Percentiles rank a stretch among this genome's conserved stretches.
Conservation (phyloP, 257 asterid species). For the Orobanche coerulescens region DNA sequence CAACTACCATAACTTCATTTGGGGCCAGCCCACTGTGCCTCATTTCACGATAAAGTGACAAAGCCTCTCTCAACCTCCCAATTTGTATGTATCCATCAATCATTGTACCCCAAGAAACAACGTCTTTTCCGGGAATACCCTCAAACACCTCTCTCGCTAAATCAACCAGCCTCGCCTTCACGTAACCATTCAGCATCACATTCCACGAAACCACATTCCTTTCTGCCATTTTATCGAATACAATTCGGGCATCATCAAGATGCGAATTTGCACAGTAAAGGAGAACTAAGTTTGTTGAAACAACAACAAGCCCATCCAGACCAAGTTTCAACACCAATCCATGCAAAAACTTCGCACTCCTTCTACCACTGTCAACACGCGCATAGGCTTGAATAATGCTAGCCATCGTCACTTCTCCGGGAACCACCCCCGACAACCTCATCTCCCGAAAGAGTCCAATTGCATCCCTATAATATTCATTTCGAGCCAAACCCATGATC, state of each 20-base stretch:
- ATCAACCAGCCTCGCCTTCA: constrained; percentile 54
- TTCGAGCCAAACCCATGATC: constrained; percentile 66
- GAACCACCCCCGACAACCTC: constrained; percentile 52
- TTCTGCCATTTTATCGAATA: constrained; percentile 50
- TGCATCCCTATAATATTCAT: constrained; percentile 41
- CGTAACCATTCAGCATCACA: constrained; percentile 85
- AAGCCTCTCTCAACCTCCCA: constrained; percentile 54
- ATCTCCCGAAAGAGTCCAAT: constrained; percentile 50
- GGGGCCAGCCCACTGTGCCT: constrained; percentile 45
- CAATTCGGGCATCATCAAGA: constrained; percentile 39
- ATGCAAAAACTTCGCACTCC: constrained; percentile 47
- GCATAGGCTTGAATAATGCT: constrained; percentile 55
- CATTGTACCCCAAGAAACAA: constrained; percentile 88
- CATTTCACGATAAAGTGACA: constrained; percentile 51
- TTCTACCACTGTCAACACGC: constrained; percentile 31
- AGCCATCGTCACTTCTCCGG: constrained; percentile 75
- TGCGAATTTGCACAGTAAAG: constrained; percentile 38
- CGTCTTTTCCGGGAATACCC: constrained; percentile 52
- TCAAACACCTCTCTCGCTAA: constrained; percentile 50
- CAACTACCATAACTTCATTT: constrained; percentile 80
- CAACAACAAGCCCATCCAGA: constrained; percentile 39
- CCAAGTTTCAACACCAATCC: constrained; percentile 72
- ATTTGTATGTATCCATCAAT: constrained; percentile 62
- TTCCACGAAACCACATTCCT: constrained; percentile 75
- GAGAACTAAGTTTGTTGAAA: constrained; percentile 67